phyloP scores from a whole-genome alignment of 257 asterid genomes.

The Nicotiana benthamiana region DNA sequence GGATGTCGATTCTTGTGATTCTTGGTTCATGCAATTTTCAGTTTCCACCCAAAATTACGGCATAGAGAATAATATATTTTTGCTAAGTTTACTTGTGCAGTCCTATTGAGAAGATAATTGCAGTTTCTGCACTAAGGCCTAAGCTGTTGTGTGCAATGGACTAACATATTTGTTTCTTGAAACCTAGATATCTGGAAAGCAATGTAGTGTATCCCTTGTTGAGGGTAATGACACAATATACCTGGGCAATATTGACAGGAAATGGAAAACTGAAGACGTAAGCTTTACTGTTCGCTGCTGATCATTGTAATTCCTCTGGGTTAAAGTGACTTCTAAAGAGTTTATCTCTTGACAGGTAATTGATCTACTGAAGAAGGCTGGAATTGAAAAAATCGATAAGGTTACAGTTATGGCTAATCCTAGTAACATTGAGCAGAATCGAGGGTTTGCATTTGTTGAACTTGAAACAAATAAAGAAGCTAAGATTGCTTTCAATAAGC shows the following conservation, averaged over 20 bases:
- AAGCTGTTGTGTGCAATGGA: not conserved
- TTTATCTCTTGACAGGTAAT: slow-evolving; percentile 36
- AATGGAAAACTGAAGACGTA: slow-evolving; percentile 67
- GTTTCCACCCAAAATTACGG: not conserved
- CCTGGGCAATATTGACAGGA: slow-evolving; percentile 61
- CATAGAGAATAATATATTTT: not conserved
- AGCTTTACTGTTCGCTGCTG: slow-evolving; percentile 26
- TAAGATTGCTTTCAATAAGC: slow-evolving; percentile 50
- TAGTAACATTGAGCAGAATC: slow-evolving; percentile 38
- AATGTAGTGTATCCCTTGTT: slow-evolving; percentile 38
- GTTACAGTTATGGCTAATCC: slow-evolving; percentile 53
- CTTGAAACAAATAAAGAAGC: slow-evolving; percentile 60
- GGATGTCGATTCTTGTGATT: not conserved
- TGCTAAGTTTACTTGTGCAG: not conserved
- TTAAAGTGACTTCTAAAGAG: slow-evolving; percentile 14
- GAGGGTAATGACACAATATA: slow-evolving; percentile 63
- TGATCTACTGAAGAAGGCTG: slow-evolving; percentile 39
- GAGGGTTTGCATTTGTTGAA: slow-evolving; percentile 74
- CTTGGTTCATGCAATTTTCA: not conserved
- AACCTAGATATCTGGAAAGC: slow-evolving; percentile 59
- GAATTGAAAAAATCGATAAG: slow-evolving; percentile 52
- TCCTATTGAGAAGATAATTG: not conserved
- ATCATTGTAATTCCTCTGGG: slow-evolving; percentile 8
- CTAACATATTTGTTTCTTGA: slow-evolving; percentile 16
- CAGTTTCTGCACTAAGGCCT: not conserved